Conservation (phyloP, 176 grass and related monocot species). For the Musa itinerans region DNA sequence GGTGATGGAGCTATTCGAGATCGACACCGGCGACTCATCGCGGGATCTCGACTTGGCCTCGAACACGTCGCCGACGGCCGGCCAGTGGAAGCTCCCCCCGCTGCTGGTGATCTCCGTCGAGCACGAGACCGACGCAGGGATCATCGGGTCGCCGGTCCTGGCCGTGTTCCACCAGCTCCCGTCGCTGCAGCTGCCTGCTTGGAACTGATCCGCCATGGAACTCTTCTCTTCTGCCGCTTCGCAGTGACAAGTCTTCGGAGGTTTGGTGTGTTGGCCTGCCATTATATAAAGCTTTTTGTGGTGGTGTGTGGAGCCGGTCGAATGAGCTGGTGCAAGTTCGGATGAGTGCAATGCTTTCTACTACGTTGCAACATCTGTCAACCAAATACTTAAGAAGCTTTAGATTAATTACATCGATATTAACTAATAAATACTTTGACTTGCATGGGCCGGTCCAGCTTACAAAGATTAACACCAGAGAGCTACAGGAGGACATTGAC, state of each 20-base stretch:
- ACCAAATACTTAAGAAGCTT: too few species aligned
- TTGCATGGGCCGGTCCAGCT: too few species aligned
- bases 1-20: constrained; percentile 37
- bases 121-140: not conserved
- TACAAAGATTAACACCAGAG: too few species aligned
- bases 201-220: constrained; percentile 10
- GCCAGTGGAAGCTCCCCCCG: not conserved
- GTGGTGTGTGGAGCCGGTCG: not conserved
- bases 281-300: not conserved
- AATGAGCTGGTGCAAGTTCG: not conserved
- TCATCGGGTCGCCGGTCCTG: not conserved
- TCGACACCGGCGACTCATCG: constrained; percentile 15
- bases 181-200: not conserved
- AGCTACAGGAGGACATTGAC: too few species aligned
- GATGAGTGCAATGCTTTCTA: not conserved
- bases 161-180: constrained; percentile 5
- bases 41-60: constrained; percentile 10
- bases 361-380: too few species aligned
- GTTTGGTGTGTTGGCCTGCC: not conserved
- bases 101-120: not conserved
- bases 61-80: constrained; percentile 8
- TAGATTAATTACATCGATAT: too few species aligned
- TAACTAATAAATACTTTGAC: too few species aligned
- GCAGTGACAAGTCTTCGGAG: not conserved
- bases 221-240: too few species aligned